Evolutionary conservation across 2,329 filamentous ascomycete genomes (phyloP), one percentile per base, ranked within the genome.

Genomic region (Colletotrichum acutatum): DNA sequence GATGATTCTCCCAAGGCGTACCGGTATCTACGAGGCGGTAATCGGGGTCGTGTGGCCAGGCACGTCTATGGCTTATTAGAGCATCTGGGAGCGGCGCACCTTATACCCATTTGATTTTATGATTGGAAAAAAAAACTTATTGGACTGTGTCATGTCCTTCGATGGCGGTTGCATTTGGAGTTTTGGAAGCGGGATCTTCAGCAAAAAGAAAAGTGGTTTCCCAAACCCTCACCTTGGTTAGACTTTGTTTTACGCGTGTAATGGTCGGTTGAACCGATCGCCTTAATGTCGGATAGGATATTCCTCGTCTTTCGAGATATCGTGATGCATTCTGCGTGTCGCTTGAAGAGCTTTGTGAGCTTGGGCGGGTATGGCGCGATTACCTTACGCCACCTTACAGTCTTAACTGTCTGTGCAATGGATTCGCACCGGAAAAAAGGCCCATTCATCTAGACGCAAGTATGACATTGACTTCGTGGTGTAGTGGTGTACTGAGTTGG

Each of bases 91-190:
- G 37, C 52, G 65, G 57, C 30, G 49, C 65, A 32, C 65, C 58
- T 58, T 68, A 72, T 72, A 72, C 69, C 69, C 69, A 68, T 72
- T 72, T 72, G 65, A 68, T 72, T 72, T 61, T 22, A 16, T 42
- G 32, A 34, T 42, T 42, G 37, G 32, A 12, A 34, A 34, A 30
- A 37, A 37, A 19, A 42, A 49, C 42, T n/a, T n/a, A 7, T n/a
- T 49, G 22, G 46, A 11, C 52, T 32, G 66, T 60, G n/a, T 59
- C 24, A 34, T 42, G 32, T 46, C 26, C 11, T 16, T 26, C 26
- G 8, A 56, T 5, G 59, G 22, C 24, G 32, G 19, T 22, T 16
- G 63, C 9, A 42, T 58, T 28, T 37, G 69, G 69, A 72, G 58
- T 58, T 19, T 60, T 2, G 34, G 68, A 71, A 71, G 52, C 32